Conservation (phyloP, 108 stramenopile genomes). For the Skeletonema menzelii region DNA sequence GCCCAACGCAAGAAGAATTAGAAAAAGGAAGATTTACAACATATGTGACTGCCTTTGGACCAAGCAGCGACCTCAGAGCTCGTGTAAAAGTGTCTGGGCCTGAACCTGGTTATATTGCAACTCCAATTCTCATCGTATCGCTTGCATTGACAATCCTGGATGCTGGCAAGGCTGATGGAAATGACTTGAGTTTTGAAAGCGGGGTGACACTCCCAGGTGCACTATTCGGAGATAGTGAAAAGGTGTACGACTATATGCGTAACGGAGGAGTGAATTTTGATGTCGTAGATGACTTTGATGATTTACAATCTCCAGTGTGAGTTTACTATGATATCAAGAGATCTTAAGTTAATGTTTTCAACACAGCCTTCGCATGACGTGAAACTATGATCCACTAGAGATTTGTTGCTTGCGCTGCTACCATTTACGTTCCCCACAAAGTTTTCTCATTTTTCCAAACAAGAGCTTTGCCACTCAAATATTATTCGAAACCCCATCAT, state of each 20-base stretch:
- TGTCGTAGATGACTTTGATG: constrained; percentile 18
- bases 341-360: not conserved
- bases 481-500: not conserved
- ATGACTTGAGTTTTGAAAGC: constrained; percentile 16
- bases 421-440: not conserved
- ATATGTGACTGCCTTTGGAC: constrained; percentile 35
- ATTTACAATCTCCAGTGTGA: not conserved
- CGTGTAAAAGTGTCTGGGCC: constrained; percentile 29
- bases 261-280: constrained; percentile 24
- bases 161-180: constrained; percentile 6
- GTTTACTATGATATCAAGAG: not conserved
- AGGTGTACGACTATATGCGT: constrained; percentile 27
- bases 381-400: not conserved
- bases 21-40: constrained; percentile 18
- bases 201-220: constrained; percentile 50
- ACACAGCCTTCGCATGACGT: not conserved
- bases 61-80: constrained; percentile 6
- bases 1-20: constrained; percentile 40
- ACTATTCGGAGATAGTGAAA: constrained; percentile 38
- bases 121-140: constrained; percentile 47
- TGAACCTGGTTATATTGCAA: constrained; percentile 54
- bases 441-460: not conserved
- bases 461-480: not conserved
- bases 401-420: not conserved
- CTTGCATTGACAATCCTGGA: constrained; percentile 41